Base-by-base conservation (phyloP, 208 protist genomes). In the Trypanosoma brucei region DNA sequence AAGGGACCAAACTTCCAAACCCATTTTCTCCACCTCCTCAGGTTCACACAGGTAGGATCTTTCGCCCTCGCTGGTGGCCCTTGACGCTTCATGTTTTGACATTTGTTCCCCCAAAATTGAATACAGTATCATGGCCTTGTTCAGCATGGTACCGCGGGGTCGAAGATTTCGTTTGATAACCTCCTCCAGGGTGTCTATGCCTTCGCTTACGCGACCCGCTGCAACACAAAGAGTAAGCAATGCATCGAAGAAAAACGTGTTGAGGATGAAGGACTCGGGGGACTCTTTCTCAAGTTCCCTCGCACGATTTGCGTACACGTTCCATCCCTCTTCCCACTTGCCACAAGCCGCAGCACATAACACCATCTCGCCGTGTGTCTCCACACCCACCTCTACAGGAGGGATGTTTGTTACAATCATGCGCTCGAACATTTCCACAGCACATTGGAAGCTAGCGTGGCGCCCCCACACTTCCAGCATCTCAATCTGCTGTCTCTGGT, bases 281-380 rank as follows among this genome's bases (percentile, higher is more conserved):
- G 59, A 59, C 4, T 70, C 69, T 14, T 2, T 75, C 76, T 91
- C 90, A 55, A 91, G 35, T 72, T 96, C 90, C 7, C 76, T 71
- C 2, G 91, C 91, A 22, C 91, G 80, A 49, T 77, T 62, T 31
- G 75, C 62, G 51, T 93, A 94, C 7, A 90, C 72, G 11, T 72
- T 54, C 79, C 83, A 96, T 14, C 91, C 91, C 63, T 91, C 86
- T 53, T 88, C 69, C 84, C 88, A 96, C 49, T 84, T 78, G 31
- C 71, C 56, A 60, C 78, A 83, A 36, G 81, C 79, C 0, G 91
- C 88, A 44, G 86, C 92, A 79, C 91, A 96, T 2, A 88, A 81
- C 37, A 96, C 87, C 91, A 96, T 96, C 76, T 92, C 91, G 49
- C 86, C 86, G 58, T 96, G 91, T 54, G 91, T 82, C 62, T 82